Percentiles rank a stretch among this genome's conserved stretches.
Evolutionary conservation across 805 yeast genomes (phyloP).

Genomic region (Saturnispora saitoi): DNA sequence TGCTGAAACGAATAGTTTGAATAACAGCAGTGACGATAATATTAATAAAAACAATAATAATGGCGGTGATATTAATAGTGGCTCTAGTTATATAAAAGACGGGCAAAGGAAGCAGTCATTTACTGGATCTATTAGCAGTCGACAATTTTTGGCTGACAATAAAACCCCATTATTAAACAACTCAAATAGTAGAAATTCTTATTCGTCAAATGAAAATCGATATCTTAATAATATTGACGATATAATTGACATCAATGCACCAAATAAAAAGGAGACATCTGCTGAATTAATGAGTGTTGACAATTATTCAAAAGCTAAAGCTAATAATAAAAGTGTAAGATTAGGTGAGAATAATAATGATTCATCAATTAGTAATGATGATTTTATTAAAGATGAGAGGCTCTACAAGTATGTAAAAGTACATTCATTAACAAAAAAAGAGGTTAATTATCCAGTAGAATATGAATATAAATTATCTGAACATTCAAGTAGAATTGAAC

Average conservation of each 20-base stretch:
- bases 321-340: not conserved
- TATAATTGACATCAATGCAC: not conserved
- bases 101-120: conserved; percentile 12
- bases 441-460: conserved; percentile 35
- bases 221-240: conserved; percentile 9
- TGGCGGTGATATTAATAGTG: not conserved
- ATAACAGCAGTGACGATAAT: not conserved
- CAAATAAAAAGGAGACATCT: not conserved
- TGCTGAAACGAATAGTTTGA: not conserved
- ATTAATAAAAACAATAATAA: not conserved
- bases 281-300: not conserved
- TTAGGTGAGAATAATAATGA: not conserved
- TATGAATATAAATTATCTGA: conserved; percentile 16
- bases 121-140: conserved; percentile 9
- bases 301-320: not conserved
- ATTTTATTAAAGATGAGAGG: conserved; percentile 29
- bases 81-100: not conserved
- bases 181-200: not conserved
- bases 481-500: conserved; percentile 2
- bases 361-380: conserved; percentile 13
- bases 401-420: conserved; percentile 28
- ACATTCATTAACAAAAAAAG: conserved; percentile 29
- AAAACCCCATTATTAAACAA: not conserved
- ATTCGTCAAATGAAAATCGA: not conserved
- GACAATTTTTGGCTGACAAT: not conserved